phyloP scores from a whole-genome alignment of 352 stramenopile species.

The Chrysophaeum taylorii region DNA sequence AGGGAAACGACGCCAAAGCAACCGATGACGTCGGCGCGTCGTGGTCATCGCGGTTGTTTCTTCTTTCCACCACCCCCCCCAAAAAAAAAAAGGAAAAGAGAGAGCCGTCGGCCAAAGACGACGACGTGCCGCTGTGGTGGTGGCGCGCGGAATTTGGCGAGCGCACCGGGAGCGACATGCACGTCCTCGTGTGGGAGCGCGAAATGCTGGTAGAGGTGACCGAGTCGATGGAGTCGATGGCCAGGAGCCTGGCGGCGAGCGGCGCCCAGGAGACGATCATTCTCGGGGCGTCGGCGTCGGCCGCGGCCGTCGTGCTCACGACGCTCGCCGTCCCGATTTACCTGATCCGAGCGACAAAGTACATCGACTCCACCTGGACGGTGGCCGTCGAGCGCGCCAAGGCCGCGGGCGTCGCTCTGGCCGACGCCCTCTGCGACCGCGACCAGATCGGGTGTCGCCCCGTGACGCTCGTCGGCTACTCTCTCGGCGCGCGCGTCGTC shows the following conservation, averaged over 20 bases:
- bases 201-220: neutral
- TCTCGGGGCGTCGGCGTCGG: slow-evolving; percentile 37
- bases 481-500: slow-evolving; percentile 72
- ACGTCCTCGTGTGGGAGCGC: slow-evolving; percentile 11
- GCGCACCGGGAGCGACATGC: neutral
- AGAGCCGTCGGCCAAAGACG: neutral
- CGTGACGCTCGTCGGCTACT: slow-evolving; percentile 75
- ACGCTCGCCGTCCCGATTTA: slow-evolving; percentile 56
- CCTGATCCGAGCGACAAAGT: slow-evolving; percentile 55
- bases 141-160: neutral
- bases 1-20: too few species aligned
- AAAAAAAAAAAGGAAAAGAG: too few species aligned
- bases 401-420: slow-evolving; percentile 57
- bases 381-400: slow-evolving; percentile 62
- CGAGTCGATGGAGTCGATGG: neutral
- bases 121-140: neutral
- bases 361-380: slow-evolving; percentile 71
- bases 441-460: slow-evolving; percentile 37
- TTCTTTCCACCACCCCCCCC: too few species aligned
- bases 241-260: neutral
- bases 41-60: too few species aligned
- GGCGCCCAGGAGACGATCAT: neutral
- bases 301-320: slow-evolving; percentile 54
- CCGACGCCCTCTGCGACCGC: slow-evolving; percentile 30
- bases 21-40: too few species aligned